Percentiles rank a stretch among this genome's conserved stretches.
phyloP scores from a whole-genome alignment of 257 asterid species.

The Salvia hispanica region DNA sequence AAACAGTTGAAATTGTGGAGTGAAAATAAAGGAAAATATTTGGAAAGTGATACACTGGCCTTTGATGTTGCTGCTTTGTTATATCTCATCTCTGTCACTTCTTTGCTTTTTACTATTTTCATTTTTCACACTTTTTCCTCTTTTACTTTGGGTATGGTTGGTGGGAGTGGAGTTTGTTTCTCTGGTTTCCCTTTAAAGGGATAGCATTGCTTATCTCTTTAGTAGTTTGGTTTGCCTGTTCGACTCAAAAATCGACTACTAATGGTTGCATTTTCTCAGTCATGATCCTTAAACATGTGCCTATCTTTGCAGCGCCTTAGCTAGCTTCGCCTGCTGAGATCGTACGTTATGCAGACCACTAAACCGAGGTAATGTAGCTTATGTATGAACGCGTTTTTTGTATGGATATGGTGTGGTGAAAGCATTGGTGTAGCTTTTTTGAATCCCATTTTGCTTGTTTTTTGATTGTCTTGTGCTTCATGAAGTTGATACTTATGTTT shows the following conservation, averaged over 20 bases:
- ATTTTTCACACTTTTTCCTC: slow-evolving; percentile 1
- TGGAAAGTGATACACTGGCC: slow-evolving; percentile 44
- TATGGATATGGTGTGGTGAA: neutral
- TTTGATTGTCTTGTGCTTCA: neutral
- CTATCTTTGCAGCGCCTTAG: slow-evolving; percentile 53
- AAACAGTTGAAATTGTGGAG: slow-evolving; percentile 50
- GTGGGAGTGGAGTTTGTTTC: slow-evolving; percentile 95
- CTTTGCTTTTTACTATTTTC: slow-evolving; percentile 25
- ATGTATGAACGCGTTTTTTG: neutral
- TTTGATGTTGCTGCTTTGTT: slow-evolving; percentile 38
- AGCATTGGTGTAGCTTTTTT: neutral
- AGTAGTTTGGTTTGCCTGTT: slow-evolving; percentile 36
- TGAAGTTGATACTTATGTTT: slow-evolving; percentile 16
- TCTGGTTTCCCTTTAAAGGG: slow-evolving; percentile 80
- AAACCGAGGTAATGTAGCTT: slow-evolving; percentile 60
- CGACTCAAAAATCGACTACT: slow-evolving; percentile 43
- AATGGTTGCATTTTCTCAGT: slow-evolving; percentile 34
- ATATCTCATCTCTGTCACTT: slow-evolving; percentile 38
- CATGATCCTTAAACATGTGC: slow-evolving; percentile 24
- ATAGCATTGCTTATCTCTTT: slow-evolving; percentile 49
- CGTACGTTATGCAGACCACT: slow-evolving; percentile 73
- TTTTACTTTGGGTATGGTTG: slow-evolving; percentile 60
- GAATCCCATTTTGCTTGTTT: neutral
- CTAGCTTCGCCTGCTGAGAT: slow-evolving; percentile 31
- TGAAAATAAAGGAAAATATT: slow-evolving; percentile 55